These are phyloP conservation scores for Vitis hybrid DNA, from an alignment of 177 flowering plant genomes.

Conservation along the genomic window DNA sequence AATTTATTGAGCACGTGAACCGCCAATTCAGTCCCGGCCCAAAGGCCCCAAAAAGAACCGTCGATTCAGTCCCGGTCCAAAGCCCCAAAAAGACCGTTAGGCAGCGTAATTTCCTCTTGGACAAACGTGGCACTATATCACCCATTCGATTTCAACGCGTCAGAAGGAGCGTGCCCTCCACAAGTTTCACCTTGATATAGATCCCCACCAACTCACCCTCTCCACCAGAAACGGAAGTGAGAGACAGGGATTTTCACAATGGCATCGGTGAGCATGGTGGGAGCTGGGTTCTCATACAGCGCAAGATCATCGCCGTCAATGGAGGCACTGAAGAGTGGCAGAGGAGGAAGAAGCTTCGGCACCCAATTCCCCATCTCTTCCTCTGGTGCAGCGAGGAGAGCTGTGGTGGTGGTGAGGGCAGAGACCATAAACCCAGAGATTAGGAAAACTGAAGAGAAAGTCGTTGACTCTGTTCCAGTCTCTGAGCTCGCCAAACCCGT, in stretches of 20 bases:
- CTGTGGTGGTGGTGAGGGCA: conserved; percentile 50
- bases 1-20: too few species aligned
- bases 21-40: too few species aligned
- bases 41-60: too few species aligned
- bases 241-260: conserved; percentile 10
- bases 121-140: conserved; percentile 11
- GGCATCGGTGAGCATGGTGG: conserved; percentile 29
- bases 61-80: too few species aligned
- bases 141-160: conserved; percentile 7
- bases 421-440: conserved; percentile 76
- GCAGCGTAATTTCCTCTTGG: background rate
- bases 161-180: conserved; percentile 34
- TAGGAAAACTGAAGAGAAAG: conserved; percentile 78
- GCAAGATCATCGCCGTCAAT: background rate
- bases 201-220: background rate
- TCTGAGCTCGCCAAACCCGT: conserved; percentile 80
- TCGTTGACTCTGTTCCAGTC: conserved; percentile 77
- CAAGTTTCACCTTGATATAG: conserved; percentile 17
- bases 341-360: background rate
- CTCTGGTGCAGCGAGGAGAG: background rate
- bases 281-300: conserved; percentile 23
- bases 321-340: conserved; percentile 3
- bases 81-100: background rate
- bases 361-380: background rate
- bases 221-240: background rate